Conservation (phyloP, 2,329 filamentous ascomycete genomes). For the Alternaria alternata region DNA sequence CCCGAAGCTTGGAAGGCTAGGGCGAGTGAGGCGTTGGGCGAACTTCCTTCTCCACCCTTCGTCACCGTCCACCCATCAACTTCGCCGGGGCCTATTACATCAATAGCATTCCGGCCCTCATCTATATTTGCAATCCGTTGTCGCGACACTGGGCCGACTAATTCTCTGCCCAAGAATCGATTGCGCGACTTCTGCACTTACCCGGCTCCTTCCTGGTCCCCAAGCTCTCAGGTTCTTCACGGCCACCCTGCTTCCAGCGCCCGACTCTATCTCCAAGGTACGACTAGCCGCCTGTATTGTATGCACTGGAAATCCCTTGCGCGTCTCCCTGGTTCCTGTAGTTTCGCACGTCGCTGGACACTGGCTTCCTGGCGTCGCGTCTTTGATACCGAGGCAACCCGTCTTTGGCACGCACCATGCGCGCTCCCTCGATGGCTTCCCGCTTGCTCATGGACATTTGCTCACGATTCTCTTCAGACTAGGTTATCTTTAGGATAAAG, state of each 20-base stretch:
- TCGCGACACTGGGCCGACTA: conserved; percentile 25
- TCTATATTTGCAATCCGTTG: conserved; percentile 27
- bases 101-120: conserved; percentile 27
- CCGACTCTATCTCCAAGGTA: conserved; percentile 36
- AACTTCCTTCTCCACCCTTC: conserved; percentile 22
- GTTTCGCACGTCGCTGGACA: conserved; percentile 35
- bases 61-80: conserved; percentile 29
- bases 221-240: conserved; percentile 31
- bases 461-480: conserved; percentile 48
- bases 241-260: conserved; percentile 28
- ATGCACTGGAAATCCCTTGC: conserved; percentile 29
- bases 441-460: conserved; percentile 36
- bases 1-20: conserved; percentile 7
- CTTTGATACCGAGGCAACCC: conserved; percentile 17
- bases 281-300: conserved; percentile 35
- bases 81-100: conserved; percentile 28
- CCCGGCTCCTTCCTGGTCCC: conserved; percentile 25
- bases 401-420: conserved; percentile 35
- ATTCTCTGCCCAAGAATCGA: conserved; percentile 8
- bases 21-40: conserved; percentile 21
- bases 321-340: conserved; percentile 35
- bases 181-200: conserved; percentile 21
- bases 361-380: conserved; percentile 32
- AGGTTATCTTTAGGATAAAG: conserved; percentile 34
- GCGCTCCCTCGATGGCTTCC: conserved; percentile 33